Conservation (phyloP, 257 asterid genomes). For the Ballota nigra region DNA sequence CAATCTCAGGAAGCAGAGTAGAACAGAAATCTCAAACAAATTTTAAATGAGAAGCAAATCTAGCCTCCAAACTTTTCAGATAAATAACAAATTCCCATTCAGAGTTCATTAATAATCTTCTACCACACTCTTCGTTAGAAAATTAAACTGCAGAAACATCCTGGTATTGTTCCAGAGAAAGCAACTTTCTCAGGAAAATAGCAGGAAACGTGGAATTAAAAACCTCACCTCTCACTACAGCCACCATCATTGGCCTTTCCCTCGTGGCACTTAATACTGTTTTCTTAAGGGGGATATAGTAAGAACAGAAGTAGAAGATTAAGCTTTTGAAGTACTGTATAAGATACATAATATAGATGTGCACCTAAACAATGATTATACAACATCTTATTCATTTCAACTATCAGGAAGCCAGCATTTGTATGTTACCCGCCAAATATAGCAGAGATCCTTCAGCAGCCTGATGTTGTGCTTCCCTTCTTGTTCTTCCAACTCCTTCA, state of each 20-base stretch:
- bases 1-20: background rate
- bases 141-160: background rate
- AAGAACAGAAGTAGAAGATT: conserved; percentile 1
- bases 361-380: conserved; percentile 12
- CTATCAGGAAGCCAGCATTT: conserved; percentile 24
- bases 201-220: background rate
- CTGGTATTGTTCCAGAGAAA: background rate
- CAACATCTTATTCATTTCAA: conserved; percentile 17
- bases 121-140: background rate
- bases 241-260: conserved; percentile 1
- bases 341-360: background rate
- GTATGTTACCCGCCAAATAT: conserved; percentile 73
- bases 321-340: background rate
- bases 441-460: conserved; percentile 85
- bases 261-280: conserved; percentile 6
- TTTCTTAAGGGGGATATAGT: conserved; percentile 5
- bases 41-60: conserved; percentile 2
- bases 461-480: conserved; percentile 80
- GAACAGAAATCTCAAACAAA: background rate
- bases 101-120: background rate
- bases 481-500: conserved; percentile 81
- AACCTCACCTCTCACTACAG: background rate
- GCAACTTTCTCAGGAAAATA: background rate
- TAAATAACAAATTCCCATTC: background rate
- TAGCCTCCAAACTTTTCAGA: background rate